Percentiles rank a stretch among this genome's conserved stretches.
These are phyloP conservation scores for Xerocomus nothofagi DNA, from an alignment of 1,284 basidiomycete genomes.

Conservation along the genomic window DNA sequence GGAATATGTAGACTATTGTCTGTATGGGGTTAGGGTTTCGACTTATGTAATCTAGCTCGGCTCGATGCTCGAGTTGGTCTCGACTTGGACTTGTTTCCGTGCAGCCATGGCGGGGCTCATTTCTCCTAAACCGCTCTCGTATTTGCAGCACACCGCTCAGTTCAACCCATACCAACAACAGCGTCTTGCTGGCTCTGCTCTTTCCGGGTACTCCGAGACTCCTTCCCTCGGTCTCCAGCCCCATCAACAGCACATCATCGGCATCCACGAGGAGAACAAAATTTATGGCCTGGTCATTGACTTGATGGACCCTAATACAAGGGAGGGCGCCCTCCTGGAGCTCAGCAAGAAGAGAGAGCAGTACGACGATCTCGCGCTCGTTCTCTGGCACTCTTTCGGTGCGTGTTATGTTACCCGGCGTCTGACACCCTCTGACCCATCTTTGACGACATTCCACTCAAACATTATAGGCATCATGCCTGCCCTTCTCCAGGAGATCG, in stretches of 20 bases:
- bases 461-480: constrained; percentile 87
- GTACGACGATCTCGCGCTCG: constrained; percentile 96
- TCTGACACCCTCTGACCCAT: neutral
- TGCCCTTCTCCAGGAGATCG: constrained; percentile 96
- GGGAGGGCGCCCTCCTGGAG: constrained; percentile 89
- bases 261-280: constrained; percentile 70
- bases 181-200: constrained; percentile 27
- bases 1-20: neutral
- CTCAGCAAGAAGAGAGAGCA: constrained; percentile 99
- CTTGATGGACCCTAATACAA: constrained; percentile 74
- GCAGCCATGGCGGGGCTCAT: constrained; percentile 55
- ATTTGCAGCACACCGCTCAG: constrained; percentile 52
- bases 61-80: constrained; percentile 5
- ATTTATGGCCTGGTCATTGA: constrained; percentile 84
- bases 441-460: constrained; percentile 2
- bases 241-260: constrained; percentile 44
- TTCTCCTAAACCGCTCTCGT: constrained; percentile 65
- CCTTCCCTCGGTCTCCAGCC: constrained; percentile 49
- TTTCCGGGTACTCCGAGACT: constrained; percentile 50
- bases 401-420: constrained; percentile 33
- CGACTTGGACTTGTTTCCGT: constrained; percentile 6
- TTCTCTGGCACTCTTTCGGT: constrained; percentile 99
- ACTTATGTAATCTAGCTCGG: constrained; percentile 25
- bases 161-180: constrained; percentile 54
- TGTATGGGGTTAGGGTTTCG: constrained; percentile 32